Evolutionary conservation across 1,284 basidiomycete genomes (phyloP), one percentile per base, ranked within the genome.

Genomic region (Fomes fomentarius): DNA sequence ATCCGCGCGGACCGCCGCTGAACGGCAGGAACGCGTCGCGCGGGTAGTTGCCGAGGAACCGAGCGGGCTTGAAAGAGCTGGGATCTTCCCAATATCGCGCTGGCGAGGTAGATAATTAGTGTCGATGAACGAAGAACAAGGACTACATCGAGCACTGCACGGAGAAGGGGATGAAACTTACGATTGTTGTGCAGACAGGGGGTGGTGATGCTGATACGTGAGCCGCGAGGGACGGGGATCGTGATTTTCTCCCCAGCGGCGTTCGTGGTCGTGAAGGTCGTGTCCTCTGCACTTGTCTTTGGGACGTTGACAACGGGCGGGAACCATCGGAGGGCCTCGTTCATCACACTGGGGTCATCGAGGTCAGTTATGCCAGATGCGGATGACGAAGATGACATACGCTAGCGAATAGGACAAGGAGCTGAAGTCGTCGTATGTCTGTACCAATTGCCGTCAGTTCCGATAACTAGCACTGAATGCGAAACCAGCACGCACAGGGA

Each of bases 311-410:
- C 78, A 44, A 84, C 84, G 9, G 82, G 76, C 40, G 85, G 81
- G 63, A 80, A 85, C 60, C 86, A 68, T 17, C 85, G 76, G 10
- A 88, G 69, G 0, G 83, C 79, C 67, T 89, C 85, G 63, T 84
- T 76, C 52, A 84, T 71, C 1, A 82, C 79, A 10, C 82, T 84
- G 50, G 58, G 60, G 26, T 58, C 61, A 22, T 4, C 1, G n/a
- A 15, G 17, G 30, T 34, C 8, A 30, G 34, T 11, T n/a, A n/a
- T n/a, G n/a, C n/a, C n/a, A n/a, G n/a, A 21, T n/a, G 28, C 31
- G 1, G 14, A 10, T 14, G 17, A 41, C 33, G 52, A 12, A 56
- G 21, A 46, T 14, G 0, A 58, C 63, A 33, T 19, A 65, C 63
- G 61, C 61, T 17, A 60, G 30, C 14, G 60, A 47, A 44, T 65